Percentiles rank a stretch among this genome's conserved stretches.
These are phyloP conservation scores for Xylona heveae DNA, from an alignment of 495 filamentous ascomycete genomes.

Conservation along the genomic window DNA sequence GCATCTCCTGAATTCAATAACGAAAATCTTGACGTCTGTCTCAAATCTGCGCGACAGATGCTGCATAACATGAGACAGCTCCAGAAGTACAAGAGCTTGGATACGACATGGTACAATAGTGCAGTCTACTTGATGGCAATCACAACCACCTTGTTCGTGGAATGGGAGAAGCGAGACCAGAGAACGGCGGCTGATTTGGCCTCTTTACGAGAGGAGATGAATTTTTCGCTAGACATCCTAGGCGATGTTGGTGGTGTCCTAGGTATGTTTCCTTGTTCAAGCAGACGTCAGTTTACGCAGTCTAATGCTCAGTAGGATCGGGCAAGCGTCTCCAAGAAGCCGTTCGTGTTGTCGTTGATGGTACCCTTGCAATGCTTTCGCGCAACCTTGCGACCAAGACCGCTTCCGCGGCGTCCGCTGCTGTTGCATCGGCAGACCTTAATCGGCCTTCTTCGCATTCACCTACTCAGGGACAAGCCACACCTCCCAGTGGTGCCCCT, in stretches of 20 bases:
- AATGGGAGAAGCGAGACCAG: conserved; percentile 41
- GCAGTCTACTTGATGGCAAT: conserved; percentile 54
- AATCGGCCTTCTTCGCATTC: no score
- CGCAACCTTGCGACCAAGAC: conserved; percentile 12
- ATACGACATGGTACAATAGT: conserved; percentile 60
- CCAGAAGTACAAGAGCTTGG: conserved; percentile 41
- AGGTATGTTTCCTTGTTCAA: conserved; percentile 23
- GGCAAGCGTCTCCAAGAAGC: conserved; percentile 14
- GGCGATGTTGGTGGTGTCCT: conserved; percentile 38
- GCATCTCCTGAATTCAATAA: conserved; percentile 33
- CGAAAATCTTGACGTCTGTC: conserved; percentile 45
- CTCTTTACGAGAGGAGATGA: conserved; percentile 42
- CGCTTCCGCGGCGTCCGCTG: no score
- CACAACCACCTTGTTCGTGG: conserved; percentile 46
- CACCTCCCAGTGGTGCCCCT: no score
- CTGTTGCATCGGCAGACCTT: no score
- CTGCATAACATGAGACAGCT: conserved; percentile 35
- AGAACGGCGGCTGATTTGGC: conserved; percentile 29
- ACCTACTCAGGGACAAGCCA: no score
- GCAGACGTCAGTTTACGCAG: neutral
- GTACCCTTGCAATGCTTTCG: conserved; percentile 10
- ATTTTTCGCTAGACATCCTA: conserved; percentile 43
- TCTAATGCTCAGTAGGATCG: conserved; percentile 16
- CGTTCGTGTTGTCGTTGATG: conserved; percentile 14
- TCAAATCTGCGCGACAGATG: conserved; percentile 40